These are phyloP conservation scores for Graphiopsis chlorocephala DNA, from an alignment of 2,329 filamentous ascomycete species.

Conservation along the genomic window DNA sequence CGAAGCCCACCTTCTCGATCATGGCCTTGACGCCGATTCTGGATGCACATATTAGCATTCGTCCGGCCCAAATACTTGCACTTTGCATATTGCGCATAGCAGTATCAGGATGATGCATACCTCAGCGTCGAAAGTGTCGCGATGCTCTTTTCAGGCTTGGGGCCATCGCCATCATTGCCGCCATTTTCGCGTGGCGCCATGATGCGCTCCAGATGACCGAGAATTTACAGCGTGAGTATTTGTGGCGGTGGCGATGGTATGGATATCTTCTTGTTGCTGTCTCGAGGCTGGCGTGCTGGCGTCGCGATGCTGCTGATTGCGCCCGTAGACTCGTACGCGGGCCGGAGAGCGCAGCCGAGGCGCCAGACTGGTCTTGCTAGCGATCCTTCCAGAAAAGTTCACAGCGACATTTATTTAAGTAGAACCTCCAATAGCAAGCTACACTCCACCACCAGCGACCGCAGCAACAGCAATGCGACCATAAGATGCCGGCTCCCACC, in stretches of 20 bases:
- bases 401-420: not conserved
- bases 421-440: not conserved
- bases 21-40: slow-evolving; percentile 66
- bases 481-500: slow-evolving; percentile 38
- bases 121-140: slow-evolving; percentile 81
- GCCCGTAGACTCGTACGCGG: slow-evolving; percentile 11
- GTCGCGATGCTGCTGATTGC: slow-evolving; percentile 15
- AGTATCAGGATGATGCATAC: slow-evolving; percentile 48
- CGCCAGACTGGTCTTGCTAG: not conserved
- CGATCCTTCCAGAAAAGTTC: slow-evolving; percentile 7
- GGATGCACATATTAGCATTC: slow-evolving; percentile 26
- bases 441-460: not conserved
- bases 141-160: slow-evolving; percentile 68
- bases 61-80: not conserved
- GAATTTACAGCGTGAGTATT: not conserved
- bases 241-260: slow-evolving; percentile 6
- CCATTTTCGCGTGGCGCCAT: slow-evolving; percentile 54
- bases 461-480: not conserved
- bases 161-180: slow-evolving; percentile 30
- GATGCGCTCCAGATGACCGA: slow-evolving; percentile 14
- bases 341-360: not conserved
- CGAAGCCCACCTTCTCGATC: slow-evolving; percentile 63
- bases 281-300: slow-evolving; percentile 7
- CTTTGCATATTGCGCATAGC: slow-evolving; percentile 9
- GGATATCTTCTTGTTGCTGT: slow-evolving; percentile 10